A percentile compares a stretch with the other conserved stretches of the same genome.
These are phyloP conservation scores for Lizonia empirigonia DNA, from an alignment of 2,329 filamentous ascomycete genomes.

Conservation along the genomic window DNA sequence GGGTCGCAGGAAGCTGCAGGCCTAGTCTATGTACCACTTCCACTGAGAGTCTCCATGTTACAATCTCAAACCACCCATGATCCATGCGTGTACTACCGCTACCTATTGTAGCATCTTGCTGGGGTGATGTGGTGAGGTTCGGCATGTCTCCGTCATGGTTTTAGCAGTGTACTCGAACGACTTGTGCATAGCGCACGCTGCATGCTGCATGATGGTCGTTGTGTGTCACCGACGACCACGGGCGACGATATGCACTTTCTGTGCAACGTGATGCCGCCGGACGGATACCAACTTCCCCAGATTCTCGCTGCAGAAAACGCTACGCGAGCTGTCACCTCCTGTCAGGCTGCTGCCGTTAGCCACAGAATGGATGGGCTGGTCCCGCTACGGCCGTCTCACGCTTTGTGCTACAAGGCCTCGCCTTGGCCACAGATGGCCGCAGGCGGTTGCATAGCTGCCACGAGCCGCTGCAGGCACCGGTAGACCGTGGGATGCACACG, in stretches of 20 bases:
- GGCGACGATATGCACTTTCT: not conserved
- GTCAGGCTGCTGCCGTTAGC: conserved; percentile 5
- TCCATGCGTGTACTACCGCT: not conserved
- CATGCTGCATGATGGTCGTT: conserved; percentile 22
- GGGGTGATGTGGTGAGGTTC: not conserved
- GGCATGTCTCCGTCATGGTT: not conserved
- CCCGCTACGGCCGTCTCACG: conserved; percentile 12
- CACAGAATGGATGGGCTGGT: conserved; percentile 1
- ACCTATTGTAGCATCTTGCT: not conserved
- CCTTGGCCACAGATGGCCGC: conserved; percentile 9
- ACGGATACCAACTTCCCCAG: conserved; percentile 30
- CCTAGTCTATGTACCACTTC: not conserved
- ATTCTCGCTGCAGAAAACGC: conserved; percentile 10
- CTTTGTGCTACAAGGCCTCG: conserved; percentile 15
- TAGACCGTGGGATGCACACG: not conserved
- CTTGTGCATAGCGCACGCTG: conserved; percentile 3
- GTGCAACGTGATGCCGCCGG: conserved; percentile 19
- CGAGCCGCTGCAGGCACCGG: conserved; percentile 1
- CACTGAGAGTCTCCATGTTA: not conserved
- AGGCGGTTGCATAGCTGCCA: conserved; percentile 1
- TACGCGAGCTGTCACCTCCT: conserved; percentile 23
- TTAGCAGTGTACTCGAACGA: conserved; percentile 10
- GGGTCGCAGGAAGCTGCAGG: not conserved
- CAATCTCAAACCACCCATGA: not conserved
- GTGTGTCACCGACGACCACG: conserved; percentile 20